Percentiles rank a stretch among this genome's conserved stretches.
phyloP scores from a whole-genome alignment of 192 early-diverging fungal species.

The Diversispora eburnea region DNA sequence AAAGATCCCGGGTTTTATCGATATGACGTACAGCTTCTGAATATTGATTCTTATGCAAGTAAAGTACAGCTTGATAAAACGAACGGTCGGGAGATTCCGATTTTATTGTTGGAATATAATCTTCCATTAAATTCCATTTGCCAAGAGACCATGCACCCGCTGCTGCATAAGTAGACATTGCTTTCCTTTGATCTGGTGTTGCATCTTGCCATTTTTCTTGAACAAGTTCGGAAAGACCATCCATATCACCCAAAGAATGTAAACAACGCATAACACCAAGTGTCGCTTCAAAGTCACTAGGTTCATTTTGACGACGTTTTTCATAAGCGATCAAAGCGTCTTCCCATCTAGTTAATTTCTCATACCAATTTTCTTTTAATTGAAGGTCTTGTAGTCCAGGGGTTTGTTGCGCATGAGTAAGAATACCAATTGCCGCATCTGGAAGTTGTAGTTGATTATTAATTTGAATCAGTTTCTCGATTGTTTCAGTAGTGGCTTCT shows the following conservation, averaged over 20 bases:
- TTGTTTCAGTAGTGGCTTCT: conserved; percentile 77
- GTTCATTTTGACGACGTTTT: conserved; percentile 70
- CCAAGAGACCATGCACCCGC: conserved; percentile 91
- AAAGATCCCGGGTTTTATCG: conserved; percentile 70
- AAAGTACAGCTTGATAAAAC: conserved; percentile 84
- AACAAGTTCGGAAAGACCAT: conserved; percentile 69
- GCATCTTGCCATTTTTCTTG: conserved; percentile 73
- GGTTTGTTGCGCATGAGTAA: conserved; percentile 81
- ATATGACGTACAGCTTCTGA: conserved; percentile 72
- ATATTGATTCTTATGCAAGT: conserved; percentile 76
- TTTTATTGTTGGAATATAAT: conserved; percentile 79
- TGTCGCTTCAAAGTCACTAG: conserved; percentile 71
- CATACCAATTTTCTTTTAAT: conserved; percentile 88
- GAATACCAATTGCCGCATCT: conserved; percentile 93
- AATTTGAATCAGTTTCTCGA: conserved; percentile 88
- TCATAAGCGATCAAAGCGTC: conserved; percentile 88
- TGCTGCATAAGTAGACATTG: conserved; percentile 84
- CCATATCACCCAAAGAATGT: conserved; percentile 92
- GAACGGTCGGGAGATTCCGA: conserved; percentile 74
- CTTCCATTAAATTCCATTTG: conserved; percentile 85
- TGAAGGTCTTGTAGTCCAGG: conserved; percentile 68
- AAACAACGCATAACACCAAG: conserved; percentile 87
- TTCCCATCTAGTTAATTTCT: conserved; percentile 91
- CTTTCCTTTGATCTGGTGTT: conserved; percentile 58
- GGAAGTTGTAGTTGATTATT: conserved; percentile 94